Evolutionary conservation across 2,329 filamentous ascomycete species (phyloP).

Genomic region (Paraconiothyrium brasiliense): DNA sequence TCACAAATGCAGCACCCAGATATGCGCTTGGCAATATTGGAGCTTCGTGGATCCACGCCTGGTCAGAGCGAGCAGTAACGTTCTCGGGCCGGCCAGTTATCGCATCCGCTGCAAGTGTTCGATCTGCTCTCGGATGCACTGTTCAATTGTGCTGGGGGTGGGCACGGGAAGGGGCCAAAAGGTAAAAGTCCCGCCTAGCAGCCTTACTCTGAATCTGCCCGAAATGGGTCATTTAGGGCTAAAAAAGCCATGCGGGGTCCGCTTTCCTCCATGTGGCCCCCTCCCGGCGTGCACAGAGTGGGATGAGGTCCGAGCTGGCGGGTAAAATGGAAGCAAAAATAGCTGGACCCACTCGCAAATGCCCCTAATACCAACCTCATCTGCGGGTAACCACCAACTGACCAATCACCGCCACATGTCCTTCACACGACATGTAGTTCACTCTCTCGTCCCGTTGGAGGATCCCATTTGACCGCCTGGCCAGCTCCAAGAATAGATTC

Average conservation of each 20-base stretch:
- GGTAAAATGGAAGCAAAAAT: slow-evolving; percentile 52
- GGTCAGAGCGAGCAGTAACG: slow-evolving; percentile 46
- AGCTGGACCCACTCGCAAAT: slow-evolving; percentile 43
- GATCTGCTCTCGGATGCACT: slow-evolving; percentile 36
- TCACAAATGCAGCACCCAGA: slow-evolving; percentile 32
- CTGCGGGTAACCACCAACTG: slow-evolving; percentile 36
- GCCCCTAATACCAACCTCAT: slow-evolving; percentile 46
- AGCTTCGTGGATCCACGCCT: slow-evolving; percentile 46
- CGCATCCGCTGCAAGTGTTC: slow-evolving; percentile 52
- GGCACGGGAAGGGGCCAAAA: slow-evolving; percentile 31
- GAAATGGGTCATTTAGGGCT: slow-evolving; percentile 44
- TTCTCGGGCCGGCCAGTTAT: slow-evolving; percentile 51
- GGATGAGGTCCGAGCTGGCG: slow-evolving; percentile 33
- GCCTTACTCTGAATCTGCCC: slow-evolving; percentile 29
- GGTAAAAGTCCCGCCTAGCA: slow-evolving; percentile 33
- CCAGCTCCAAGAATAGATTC: slow-evolving; percentile 60
- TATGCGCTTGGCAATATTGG: slow-evolving; percentile 44
- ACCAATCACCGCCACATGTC: slow-evolving; percentile 40
- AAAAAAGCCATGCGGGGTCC: slow-evolving; percentile 41
- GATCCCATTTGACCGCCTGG: slow-evolving; percentile 36
- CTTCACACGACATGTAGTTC: slow-evolving; percentile 38
- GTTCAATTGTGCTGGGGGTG: slow-evolving; percentile 31
- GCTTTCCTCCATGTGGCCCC: slow-evolving; percentile 17
- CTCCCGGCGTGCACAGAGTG: slow-evolving; percentile 17
- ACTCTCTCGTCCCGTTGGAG: slow-evolving; percentile 40